A percentile compares a stretch with the other conserved stretches of the same genome.
Evolutionary conservation across 2,329 filamentous ascomycete species (phyloP).

Genomic region (Penicillium sclerotiorum): DNA sequence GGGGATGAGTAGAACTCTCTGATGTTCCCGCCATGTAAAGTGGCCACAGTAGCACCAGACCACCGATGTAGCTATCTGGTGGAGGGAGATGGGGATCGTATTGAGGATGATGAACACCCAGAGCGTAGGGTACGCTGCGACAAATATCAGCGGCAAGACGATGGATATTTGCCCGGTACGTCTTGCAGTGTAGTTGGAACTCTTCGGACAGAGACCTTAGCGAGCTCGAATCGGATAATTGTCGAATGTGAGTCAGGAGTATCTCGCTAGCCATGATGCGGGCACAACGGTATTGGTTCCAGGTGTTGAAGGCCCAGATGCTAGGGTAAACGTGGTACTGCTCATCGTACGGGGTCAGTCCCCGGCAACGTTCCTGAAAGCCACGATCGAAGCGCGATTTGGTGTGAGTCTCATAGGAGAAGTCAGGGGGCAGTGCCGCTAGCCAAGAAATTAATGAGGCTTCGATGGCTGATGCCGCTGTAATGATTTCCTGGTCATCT

Average conservation of each 20-base stretch:
- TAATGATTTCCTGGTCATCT: constrained; percentile 33
- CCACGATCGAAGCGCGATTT: constrained; percentile 34
- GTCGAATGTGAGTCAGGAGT: constrained; percentile 40
- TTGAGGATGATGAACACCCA: constrained; percentile 28
- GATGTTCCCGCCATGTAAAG: constrained; percentile 40
- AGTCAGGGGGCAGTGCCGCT: constrained; percentile 29
- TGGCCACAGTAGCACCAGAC: constrained; percentile 41
- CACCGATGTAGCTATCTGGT: constrained; percentile 34
- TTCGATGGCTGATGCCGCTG: constrained; percentile 36
- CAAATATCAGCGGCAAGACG: constrained; percentile 41
- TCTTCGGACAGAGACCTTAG: constrained; percentile 29
- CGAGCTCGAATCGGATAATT: constrained; percentile 27
- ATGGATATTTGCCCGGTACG: constrained; percentile 29
- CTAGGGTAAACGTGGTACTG: constrained; percentile 60
- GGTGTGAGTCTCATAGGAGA: constrained; percentile 30
- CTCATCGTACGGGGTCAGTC: constrained; percentile 46
- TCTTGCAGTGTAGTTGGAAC: constrained; percentile 33
- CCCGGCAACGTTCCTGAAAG: constrained; percentile 35
- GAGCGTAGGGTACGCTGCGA: constrained; percentile 39
- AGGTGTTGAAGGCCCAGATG: constrained; percentile 58
- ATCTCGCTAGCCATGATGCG: constrained; percentile 58
- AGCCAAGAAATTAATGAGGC: constrained; percentile 38
- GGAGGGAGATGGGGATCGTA: constrained; percentile 17
- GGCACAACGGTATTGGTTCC: constrained; percentile 63
- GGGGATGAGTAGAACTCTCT: constrained; percentile 28